Percentiles rank a stretch among this genome's conserved stretches.
Evolutionary conservation across 169 alveolate species (phyloP).

Genomic region (Neospora caninum): DNA sequence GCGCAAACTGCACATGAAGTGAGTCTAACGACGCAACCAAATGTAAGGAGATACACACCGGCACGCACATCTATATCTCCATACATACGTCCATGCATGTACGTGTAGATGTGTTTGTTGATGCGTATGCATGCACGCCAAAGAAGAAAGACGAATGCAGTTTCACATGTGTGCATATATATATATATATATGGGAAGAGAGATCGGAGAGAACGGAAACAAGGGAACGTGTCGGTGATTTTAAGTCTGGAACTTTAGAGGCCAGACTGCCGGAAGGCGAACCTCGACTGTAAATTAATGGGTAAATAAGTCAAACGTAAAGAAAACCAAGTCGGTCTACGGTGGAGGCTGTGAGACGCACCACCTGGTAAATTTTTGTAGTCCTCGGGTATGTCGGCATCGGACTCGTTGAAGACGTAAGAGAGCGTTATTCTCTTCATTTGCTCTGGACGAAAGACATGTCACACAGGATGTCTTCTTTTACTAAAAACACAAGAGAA

Average conservation of each 20-base stretch:
- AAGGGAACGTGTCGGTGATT: no score
- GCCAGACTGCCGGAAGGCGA: no score
- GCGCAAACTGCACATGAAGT: no score
- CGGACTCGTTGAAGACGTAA: slow-evolving; percentile 93
- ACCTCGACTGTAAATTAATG: no score
- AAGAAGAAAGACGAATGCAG: neutral
- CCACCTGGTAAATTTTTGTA: slow-evolving; percentile 54
- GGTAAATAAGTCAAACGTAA: no score
- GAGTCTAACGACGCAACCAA: neutral
- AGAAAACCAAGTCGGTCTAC: no score
- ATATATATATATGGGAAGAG: neutral
- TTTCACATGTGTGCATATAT: neutral
- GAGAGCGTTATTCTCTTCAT: slow-evolving; percentile 89
- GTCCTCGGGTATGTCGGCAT: slow-evolving; percentile 87
- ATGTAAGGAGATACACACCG: neutral
- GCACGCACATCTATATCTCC: neutral
- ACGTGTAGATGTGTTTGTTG: neutral
- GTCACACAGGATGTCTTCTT: neutral
- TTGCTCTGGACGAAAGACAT: slow-evolving; percentile 64
- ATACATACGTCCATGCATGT: neutral
- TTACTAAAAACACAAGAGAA: neutral
- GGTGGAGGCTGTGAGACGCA: neutral
- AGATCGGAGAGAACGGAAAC: neutral
- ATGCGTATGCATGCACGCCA: neutral
- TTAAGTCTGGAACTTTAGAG: no score